A percentile compares a stretch with the other conserved stretches of the same genome.
Evolutionary conservation across 129 eudicot species (phyloP).

Genomic region (Saussurea involucrata): DNA sequence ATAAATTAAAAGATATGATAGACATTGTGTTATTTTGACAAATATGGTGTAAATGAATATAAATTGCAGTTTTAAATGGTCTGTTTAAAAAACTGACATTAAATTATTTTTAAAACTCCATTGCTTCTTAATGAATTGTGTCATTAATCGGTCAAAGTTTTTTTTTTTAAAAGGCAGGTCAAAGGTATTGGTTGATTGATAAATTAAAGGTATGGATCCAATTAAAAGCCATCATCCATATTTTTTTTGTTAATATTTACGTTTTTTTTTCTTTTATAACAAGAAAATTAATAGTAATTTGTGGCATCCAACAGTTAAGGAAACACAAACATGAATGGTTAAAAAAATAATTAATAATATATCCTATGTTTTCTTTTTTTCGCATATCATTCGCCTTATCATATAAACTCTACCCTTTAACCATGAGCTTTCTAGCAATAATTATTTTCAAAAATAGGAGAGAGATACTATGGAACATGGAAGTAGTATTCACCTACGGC

Average conservation of each 20-base stretch:
- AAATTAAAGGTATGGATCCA: not conserved
- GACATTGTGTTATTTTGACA: not conserved
- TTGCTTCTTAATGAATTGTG: not conserved
- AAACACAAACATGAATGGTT: not conserved
- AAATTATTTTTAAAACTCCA: not conserved
- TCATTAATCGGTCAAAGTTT: not conserved
- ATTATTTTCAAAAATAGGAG: not conserved
- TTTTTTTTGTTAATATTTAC: too few species aligned
- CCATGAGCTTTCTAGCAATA: not conserved
- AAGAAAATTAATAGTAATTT: not conserved
- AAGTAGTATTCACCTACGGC: not conserved
- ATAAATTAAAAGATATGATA: not conserved
- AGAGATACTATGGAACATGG: not conserved
- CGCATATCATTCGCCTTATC: too few species aligned
- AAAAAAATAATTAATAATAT: not conserved
- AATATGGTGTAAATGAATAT: not conserved
- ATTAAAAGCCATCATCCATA: too few species aligned
- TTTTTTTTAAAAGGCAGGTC: too few species aligned
- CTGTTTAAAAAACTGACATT: not conserved
- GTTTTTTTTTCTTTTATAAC: too few species aligned
- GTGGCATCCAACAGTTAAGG: not conserved
- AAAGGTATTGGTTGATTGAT: too few species aligned
- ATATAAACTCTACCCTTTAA: too few species aligned
- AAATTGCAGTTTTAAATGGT: not conserved
- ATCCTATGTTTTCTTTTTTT: too few species aligned